Conservation (phyloP, 73 alveolate species). For the Stentor roeselii region DNA sequence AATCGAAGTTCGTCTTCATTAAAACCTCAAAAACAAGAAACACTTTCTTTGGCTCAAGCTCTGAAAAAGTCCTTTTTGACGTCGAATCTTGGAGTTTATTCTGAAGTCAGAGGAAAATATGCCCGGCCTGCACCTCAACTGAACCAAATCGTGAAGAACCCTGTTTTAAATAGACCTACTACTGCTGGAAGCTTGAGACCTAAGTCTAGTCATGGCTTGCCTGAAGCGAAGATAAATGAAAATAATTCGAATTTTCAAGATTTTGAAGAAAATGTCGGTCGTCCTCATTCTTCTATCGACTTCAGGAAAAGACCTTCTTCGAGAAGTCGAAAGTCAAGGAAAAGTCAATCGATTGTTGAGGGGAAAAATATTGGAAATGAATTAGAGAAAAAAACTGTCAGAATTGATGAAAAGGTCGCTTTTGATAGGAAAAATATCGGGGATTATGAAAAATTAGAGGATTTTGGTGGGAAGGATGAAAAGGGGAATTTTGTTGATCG, state of each 20-base stretch:
- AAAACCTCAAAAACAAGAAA: no score
- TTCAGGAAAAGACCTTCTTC: constrained; percentile 5
- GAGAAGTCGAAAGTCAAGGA: neutral
- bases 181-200: constrained; percentile 15
- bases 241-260: neutral
- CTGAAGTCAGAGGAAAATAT: constrained; percentile 23
- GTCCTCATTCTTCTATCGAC: no score
- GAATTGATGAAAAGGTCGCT: constrained; percentile 16
- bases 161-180: neutral
- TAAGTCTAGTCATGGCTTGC: neutral
- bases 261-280: no score
- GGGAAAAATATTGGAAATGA: neutral
- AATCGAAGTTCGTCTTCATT: no score
- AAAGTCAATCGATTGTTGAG: neutral
- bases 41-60: no score
- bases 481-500: no score
- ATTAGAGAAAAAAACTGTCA: neutral
- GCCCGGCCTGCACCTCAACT: constrained; percentile 21
- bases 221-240: neutral
- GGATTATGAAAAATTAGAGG: no score
- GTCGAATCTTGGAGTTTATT: neutral
- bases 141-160: neutral
- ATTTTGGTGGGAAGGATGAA: no score
- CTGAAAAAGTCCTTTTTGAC: no score
- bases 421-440: no score